Base-by-base conservation (phyloP, 2,329 filamentous ascomycete genomes). In the Cladosporium sp. region DNA sequence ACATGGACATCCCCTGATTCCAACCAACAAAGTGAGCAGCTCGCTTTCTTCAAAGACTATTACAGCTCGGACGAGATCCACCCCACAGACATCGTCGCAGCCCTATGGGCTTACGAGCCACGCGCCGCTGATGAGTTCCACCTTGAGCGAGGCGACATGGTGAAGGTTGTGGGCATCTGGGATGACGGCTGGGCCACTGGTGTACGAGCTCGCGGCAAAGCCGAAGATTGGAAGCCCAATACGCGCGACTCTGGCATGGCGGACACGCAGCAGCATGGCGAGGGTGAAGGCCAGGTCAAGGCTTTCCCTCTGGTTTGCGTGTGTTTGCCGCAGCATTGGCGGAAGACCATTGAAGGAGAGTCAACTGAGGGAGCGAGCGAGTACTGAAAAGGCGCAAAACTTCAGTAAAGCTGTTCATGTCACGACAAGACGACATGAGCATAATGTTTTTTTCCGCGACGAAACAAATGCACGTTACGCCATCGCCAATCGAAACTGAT, bases 151-250 rank as follows among this genome's bases (percentile, higher is more conserved):
- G 94, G 94, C 55, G 94, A 99, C 70, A 97, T 99, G 92, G 82
- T 99, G 68, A 97, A 97, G 77, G 87, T 99, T 13, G 88, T 97
- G 32, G 94, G 94, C 61, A 99, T 99, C 64, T 99, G 94, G 94
- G 94, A 99, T 68, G 94, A 99, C 71, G 94, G 94, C 47, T 99
- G 94, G 94, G 94, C 94, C 10, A 99, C 94, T 1, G 94, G 94
- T 66, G 83, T 97, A 56, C 81, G 95, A 70, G 77, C 96, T 57
- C 82, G 87, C 55, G 90, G 96, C 66, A 83, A 85, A 56, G 91
- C 91, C 2, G 93, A 97, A 60, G 90, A 97, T 62, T 97, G 91
- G 86, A 90, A 96, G 66, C 81, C 83, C 42, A 66, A 68, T 5
- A 78, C 85, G 34, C 85, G 94, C 61, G 94, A 99, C 74, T 97